A percentile compares a stretch with the other conserved stretches of the same genome.
Evolutionary conservation across 495 filamentous ascomycete genomes (phyloP).

Genomic region (Peziza echinospora): DNA sequence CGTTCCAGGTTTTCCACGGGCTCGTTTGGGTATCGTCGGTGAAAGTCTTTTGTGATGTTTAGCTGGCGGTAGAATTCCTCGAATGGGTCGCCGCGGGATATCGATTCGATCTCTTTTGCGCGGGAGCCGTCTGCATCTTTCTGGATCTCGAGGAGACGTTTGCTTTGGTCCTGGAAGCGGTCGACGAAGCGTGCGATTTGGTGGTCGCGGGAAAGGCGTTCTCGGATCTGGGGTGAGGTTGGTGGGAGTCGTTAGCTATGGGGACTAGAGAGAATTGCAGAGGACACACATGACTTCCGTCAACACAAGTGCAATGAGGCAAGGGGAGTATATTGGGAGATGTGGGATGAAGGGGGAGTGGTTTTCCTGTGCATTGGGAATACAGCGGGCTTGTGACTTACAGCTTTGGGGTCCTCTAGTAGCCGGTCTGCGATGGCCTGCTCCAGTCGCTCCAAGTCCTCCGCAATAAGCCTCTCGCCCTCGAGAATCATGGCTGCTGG

Average conservation of each 20-base stretch:
- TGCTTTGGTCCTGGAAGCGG: constrained; percentile 68
- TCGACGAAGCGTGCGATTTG: constrained; percentile 69
- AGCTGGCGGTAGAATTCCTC: constrained; percentile 83
- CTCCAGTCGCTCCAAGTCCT: constrained; percentile 87
- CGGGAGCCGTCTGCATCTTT: constrained; percentile 49
- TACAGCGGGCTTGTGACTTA: no score
- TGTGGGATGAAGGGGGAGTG: neutral
- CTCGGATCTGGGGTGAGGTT: constrained; percentile 43
- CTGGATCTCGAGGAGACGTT: constrained; percentile 64
- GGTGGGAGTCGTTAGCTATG: constrained; percentile 2
- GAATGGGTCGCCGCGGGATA: constrained; percentile 72
- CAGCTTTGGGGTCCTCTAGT: constrained; percentile 68
- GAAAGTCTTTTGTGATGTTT: constrained; percentile 58
- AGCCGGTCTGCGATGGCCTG: constrained; percentile 79
- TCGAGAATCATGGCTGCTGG: constrained; percentile 51
- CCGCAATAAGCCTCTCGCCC: constrained; percentile 77
- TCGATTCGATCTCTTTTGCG: constrained; percentile 57
- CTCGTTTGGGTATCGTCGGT: constrained; percentile 79
- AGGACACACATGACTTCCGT: neutral
- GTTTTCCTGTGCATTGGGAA: no score
- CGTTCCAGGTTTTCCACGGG: constrained; percentile 86
- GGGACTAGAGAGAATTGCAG: neutral
- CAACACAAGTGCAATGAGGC: neutral
- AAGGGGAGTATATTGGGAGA: neutral
- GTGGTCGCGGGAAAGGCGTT: constrained; percentile 70